Evolutionary conservation across 2,329 filamentous ascomycete genomes (phyloP), one percentile per base, ranked within the genome.

Genomic region (Aspergillus persii): DNA sequence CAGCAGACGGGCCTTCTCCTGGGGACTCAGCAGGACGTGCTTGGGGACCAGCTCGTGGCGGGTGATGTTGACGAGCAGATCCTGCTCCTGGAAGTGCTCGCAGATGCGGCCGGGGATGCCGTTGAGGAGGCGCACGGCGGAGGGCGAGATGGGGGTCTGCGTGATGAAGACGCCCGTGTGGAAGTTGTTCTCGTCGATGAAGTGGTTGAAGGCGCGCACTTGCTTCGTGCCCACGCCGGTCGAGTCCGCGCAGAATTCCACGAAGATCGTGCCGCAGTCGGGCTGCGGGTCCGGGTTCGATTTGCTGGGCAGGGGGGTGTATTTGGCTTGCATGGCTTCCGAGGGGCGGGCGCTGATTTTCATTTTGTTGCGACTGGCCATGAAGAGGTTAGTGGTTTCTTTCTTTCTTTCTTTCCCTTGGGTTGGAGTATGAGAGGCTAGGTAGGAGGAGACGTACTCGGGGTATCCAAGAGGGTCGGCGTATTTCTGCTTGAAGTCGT

Each of bases 41-140:
- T 90, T 92, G 49, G 95, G 95, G 31, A 99, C 95, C 57, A 99
- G 85, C 79, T 98, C 94, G 80, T 99, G 95, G 76, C 93, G 91
- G 60, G 94, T 98, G 77, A 99, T 98, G 80, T 99, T 99, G 77
- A 99, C 93, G 61, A 98, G 84, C 69, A 99, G 79, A 78, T 99
- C 95, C 75, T 95, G 90, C 82, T 98, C 95, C 69, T 94, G 86
- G 81, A 99, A 99, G 74, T 92, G 91, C 81, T 99, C 95, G 71
- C 97, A 91, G 71, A 90, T 87, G 57, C 89, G 90, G 62, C 87
- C 86, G 68, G 90, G 86, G 59, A 94, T 87, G 60, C 89, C 88
- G 65, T 87, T 87, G 68, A 96, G 89, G 66, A 93, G 87, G 80
- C 96, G 96, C 75, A 94, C 87, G 41, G 93, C 94, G 61, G 93